Evolutionary conservation across 345 rosid genomes (phyloP), one percentile per base, ranked within the genome.

Genomic region (Euphorbia peplus): DNA sequence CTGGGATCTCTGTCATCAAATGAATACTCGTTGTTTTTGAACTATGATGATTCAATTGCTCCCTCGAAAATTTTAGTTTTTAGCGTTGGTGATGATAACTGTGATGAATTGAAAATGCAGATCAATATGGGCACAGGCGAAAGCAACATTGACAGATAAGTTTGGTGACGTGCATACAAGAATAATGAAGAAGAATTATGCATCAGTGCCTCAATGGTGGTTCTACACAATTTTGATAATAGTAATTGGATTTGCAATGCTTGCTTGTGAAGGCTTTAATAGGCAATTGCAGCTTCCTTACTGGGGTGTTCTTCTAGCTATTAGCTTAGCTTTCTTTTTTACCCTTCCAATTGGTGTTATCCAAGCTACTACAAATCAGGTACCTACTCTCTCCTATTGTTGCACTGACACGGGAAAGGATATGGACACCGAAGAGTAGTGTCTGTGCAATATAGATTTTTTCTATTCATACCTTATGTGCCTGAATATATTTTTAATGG

Each of bases 141-240:
- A 69, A 57, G 73, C 74, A 9, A 50, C 86, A 35, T 71, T 71
- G 3, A 60, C 70, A 19, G 79, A 77, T 24, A 77, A 81, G 37
- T 81, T 70, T 12, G 71, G 70, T 12, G 92, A 90, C 57, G 87
- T 90, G 6, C 97, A 90, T 73, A 80, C 89, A 11, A 85, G 89
- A 79, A 25, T 83, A 76, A 88, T 87, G 92, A 90, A 84, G 77
- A 88, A 82, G 73, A 88, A 83, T 65, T 81, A 83, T 41, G 68
- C 78, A 1, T 58, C 50, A 37, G 87, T 83, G 2, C 85, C 84
- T 57, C 79, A 81, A 25, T 85, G 85, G 85, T 85, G 87, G 89
- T 82, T 82, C 66, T 73, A 74, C 41, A 39, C 56, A 0, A 47
- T 83, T 18, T 41, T 75, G 72, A 30, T 78, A 1, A 4, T 72